Base-by-base conservation (phyloP, 2,329 filamentous ascomycete genomes). In the Leptographium wingfieldii region DNA sequence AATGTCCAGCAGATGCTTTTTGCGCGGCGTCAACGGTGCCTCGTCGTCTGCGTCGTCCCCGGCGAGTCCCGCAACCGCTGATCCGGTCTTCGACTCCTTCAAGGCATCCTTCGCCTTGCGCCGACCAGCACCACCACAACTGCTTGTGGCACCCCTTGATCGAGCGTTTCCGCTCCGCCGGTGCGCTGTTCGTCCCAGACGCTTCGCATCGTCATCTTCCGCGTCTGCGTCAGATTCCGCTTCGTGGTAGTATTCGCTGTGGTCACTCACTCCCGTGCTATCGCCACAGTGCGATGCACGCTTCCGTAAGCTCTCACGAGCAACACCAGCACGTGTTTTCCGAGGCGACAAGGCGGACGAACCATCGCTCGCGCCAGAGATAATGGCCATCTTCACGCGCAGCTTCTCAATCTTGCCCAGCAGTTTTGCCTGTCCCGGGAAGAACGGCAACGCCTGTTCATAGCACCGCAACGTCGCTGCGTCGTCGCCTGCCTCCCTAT, bases 401-500 rank as follows among this genome's bases (percentile, higher is more conserved):
- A 90, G 68, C 64, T 80, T 79, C 57, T 84, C 79, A 64, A 90
- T 89, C 75, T 90, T 88, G 68, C 81, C 77, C 38, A 85, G 66
- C 38, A 91, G 77, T 73, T 92, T 96, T 56, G 84, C 80, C 69
- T 96, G 94, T 1, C 84, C 85, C 0, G 92, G 92, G 67, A 97
- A 97, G 72, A 84, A 94, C 0, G 89, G 87, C 58, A 90, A 74
- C 0, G 92, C 92, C 64, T 89, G 77, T 70, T 92, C 86, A 69
- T 95, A 96, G 83, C 94, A 92, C 66, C 83, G 84, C 62, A 97
- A 73, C 0, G 92, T 90, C 40, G 83, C 88, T 3, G 76, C 77
- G 57, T 95, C 85, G 65, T 96, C 89, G 2, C 90, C 90, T 4
- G 84, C 80, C 58, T 90, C 89, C 69, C 92, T 91, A 68, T 95